These are phyloP conservation scores for Jasminum sambac DNA, from an alignment of 257 asterid genomes.

Conservation along the genomic window DNA sequence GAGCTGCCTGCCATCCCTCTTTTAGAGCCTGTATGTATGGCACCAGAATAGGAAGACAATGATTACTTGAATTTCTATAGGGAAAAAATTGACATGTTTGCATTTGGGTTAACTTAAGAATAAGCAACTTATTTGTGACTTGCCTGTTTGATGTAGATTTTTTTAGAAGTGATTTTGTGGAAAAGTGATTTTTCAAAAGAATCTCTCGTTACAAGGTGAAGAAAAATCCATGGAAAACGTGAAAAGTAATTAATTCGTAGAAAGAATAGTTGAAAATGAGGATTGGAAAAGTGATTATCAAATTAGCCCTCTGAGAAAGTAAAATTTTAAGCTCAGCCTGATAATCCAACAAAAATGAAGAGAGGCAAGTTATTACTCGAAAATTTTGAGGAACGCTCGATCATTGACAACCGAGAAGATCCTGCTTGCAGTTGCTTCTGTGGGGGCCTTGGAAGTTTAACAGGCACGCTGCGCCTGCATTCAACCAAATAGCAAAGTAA, in stretches of 20 bases:
- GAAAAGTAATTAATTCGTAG: too few relatives aligned
- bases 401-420: slow-evolving; percentile 46
- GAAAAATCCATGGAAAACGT: too few relatives aligned
- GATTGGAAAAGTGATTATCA: too few relatives aligned
- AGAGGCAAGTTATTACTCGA: slow-evolving; percentile 48
- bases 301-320: too few relatives aligned
- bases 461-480: slow-evolving; percentile 43
- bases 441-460: slow-evolving; percentile 64
- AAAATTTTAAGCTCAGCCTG: not conserved
- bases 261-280: too few relatives aligned
- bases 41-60: slow-evolving; percentile 12
- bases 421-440: slow-evolving; percentile 48
- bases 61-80: not conserved
- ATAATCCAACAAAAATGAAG: not conserved
- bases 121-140: not conserved
- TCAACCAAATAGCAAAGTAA: slow-evolving; percentile 25
- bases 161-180: too few relatives aligned
- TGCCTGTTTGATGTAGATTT: too few relatives aligned
- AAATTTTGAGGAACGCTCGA: slow-evolving; percentile 60
- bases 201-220: too few relatives aligned
- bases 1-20: slow-evolving; percentile 47
- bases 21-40: slow-evolving; percentile 59
- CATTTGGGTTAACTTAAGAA: not conserved
- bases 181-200: too few relatives aligned
- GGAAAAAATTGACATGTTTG: not conserved